Evolutionary conservation across 2,329 filamentous ascomycete genomes (phyloP).

Genomic region (Plenodomus biglobosus): DNA sequence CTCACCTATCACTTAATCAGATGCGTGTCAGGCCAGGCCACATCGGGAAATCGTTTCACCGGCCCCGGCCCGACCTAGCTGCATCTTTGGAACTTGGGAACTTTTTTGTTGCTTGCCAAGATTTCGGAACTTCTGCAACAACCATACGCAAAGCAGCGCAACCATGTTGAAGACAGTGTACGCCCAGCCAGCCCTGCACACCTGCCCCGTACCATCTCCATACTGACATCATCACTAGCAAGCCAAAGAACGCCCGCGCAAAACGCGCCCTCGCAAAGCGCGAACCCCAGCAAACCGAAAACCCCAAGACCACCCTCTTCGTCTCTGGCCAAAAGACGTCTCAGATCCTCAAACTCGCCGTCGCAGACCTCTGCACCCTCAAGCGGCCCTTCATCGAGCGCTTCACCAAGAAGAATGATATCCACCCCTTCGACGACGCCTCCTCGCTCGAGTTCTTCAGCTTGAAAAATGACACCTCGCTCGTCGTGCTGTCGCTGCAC

Average conservation of each 20-base stretch:
- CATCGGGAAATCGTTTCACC: constrained; percentile 14
- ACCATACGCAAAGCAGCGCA: constrained; percentile 9
- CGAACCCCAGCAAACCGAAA: constrained; percentile 85
- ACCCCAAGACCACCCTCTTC: constrained; percentile 86
- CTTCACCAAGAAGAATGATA: constrained; percentile 95
- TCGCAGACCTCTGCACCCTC: constrained; percentile 81
- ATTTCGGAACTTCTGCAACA: constrained; percentile 16
- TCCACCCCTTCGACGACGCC: constrained; percentile 91
- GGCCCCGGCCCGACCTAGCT: constrained; percentile 6
- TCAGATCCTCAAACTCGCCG: constrained; percentile 76
- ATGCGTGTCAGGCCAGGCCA: constrained; percentile 8
- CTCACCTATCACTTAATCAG: not conserved
- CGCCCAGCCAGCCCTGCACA: not conserved
- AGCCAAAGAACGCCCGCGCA: constrained; percentile 80
- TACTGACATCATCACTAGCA: constrained; percentile 46
- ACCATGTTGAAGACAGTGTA: constrained; percentile 39
- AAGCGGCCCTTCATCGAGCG: constrained; percentile 83
- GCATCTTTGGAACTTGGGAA: constrained; percentile 6
- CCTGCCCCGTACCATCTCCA: not conserved
- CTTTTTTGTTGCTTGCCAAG: constrained; percentile 22
- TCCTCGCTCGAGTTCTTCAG: constrained; percentile 91
- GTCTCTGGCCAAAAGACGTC: constrained; percentile 85
- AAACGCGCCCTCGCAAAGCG: constrained; percentile 94
- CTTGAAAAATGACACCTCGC: constrained; percentile 89
- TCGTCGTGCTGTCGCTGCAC: constrained; percentile 81